Percentiles rank a stretch among this genome's conserved stretches.
These are phyloP conservation scores for Gentiana dahurica DNA, from an alignment of 257 asterid genomes.

Conservation along the genomic window DNA sequence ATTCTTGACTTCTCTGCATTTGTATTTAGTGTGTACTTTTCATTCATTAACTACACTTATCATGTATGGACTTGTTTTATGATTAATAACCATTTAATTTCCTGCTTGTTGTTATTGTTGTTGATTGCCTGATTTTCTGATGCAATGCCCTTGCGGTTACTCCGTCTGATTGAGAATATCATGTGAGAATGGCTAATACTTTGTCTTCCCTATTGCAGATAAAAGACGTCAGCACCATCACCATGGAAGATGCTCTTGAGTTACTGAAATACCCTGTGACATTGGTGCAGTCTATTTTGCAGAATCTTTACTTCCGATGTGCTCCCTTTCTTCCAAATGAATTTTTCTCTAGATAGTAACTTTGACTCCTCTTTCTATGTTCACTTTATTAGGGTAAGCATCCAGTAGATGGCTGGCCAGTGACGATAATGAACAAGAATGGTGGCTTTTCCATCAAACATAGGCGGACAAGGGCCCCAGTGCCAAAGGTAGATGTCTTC, in stretches of 20 bases:
- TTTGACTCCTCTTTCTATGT: not conserved
- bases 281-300: conserved; percentile 34
- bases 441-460: conserved; percentile 57
- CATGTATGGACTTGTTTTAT: too few relatives aligned
- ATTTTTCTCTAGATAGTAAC: too few relatives aligned
- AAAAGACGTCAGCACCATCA: conserved; percentile 52
- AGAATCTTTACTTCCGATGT: not conserved
- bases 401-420: conserved; percentile 58
- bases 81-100: too few relatives aligned
- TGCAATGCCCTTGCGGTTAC: too few relatives aligned
- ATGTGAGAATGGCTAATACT: conserved; percentile 9
- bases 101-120: not conserved
- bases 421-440: conserved; percentile 47
- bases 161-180: not conserved
- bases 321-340: not conserved
- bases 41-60: too few relatives aligned
- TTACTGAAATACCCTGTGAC: conserved; percentile 75
- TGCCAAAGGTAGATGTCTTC: conserved; percentile 57
- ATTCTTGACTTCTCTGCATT: too few relatives aligned
- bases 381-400: conserved; percentile 61
- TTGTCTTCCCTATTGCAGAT: conserved; percentile 25
- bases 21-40: too few relatives aligned
- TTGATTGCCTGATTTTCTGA: too few relatives aligned
- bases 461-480: conserved; percentile 48
- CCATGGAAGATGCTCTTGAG: conserved; percentile 72